Percentiles rank a stretch among this genome's conserved stretches.
Conservation (phyloP, 768 basidiomycete genomes). For the Austroboletus eburneus region DNA sequence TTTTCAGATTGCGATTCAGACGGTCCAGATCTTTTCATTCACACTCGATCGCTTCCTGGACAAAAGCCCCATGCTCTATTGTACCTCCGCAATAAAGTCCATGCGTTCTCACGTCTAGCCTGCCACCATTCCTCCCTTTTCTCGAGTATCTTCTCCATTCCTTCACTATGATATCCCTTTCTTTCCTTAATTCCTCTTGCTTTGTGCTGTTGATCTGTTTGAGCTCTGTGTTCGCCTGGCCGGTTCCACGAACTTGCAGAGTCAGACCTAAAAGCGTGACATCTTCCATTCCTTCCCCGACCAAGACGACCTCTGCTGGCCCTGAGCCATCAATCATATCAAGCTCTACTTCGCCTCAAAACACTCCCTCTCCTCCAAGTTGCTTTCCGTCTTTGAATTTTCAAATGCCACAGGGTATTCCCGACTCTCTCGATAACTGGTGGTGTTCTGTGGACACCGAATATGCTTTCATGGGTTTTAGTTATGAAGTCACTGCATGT, state of each 20-base stretch:
- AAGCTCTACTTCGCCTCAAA: not conserved
- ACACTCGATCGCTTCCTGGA: not conserved
- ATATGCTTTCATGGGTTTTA: constrained; percentile 75
- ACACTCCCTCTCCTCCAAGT: not conserved
- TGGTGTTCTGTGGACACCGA: constrained; percentile 64
- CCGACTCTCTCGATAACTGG: constrained; percentile 46
- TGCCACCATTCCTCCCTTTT: not conserved
- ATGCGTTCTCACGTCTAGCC: not conserved
- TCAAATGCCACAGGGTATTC: constrained; percentile 49
- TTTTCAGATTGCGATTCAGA: too few species aligned
- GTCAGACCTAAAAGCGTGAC: not conserved
- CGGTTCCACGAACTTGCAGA: constrained; percentile 13
- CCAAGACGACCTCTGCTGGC: not conserved
- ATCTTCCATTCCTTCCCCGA: not conserved
- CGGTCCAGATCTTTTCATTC: not conserved
- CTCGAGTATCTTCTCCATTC: too few species aligned
- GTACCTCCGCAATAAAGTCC: constrained; percentile 8
- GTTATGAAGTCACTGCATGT: constrained; percentile 71
- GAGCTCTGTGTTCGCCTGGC: constrained; percentile 8
- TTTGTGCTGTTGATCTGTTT: constrained; percentile 11
- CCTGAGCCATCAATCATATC: not conserved
- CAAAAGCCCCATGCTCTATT: constrained; percentile 2
- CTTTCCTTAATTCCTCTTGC: not conserved
- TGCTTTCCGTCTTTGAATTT: constrained; percentile 46
- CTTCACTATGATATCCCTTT: constrained; percentile 12